Evolutionary conservation across 2,329 filamentous ascomycete species (phyloP), one percentile per base, ranked within the genome.

Genomic region (Ascochyta koolunga): DNA sequence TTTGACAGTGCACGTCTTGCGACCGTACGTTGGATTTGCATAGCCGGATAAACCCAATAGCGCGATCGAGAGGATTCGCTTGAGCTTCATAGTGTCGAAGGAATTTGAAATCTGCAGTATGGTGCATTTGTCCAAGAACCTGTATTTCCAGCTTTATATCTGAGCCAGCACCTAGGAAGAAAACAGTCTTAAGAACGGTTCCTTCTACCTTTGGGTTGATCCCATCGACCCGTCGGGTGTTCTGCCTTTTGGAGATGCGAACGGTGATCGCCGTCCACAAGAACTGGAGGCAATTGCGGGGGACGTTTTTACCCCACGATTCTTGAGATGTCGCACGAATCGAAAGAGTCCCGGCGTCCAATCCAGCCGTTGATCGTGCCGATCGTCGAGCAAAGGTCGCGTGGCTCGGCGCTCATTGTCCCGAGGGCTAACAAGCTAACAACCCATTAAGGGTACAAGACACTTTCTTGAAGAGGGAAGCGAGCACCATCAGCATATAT

Each of bases 1-100:
- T 43, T 56, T 38, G 31, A 65, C 29, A 15, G 41, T 56, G 25
- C 64, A 66, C 21, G 57, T 63, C 42, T 61, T 62, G 21, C 41
- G 53, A 9, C 16, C 22, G 15, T 40, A n/a, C 2, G 29, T 18
- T 11, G 39, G 13, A 10, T 21, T 50, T 9, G 52, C 56, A n/a
- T 24, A 21, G 9, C n/a, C 27, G 29, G 40, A 18, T 13, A 33
- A 35, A 5, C 35, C 48, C n/a, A 50, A 37, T 25, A 55, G 18
- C n/a, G 45, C 22, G 25, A 50, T 7, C 15, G 32, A 8, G 10
- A 53, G 15, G 3, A 47, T 5, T 3, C 39, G 7, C n/a, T 16
- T 25, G 2, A 50, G 15, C 18, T 18, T 50, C 54, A 58, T 58
- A 2, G 24, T 33, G 19, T 21, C 3, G 24, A 10, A 21, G 18